These are phyloP conservation scores for Podospora conica DNA, from an alignment of 495 filamentous ascomycete genomes.

Conservation along the genomic window DNA sequence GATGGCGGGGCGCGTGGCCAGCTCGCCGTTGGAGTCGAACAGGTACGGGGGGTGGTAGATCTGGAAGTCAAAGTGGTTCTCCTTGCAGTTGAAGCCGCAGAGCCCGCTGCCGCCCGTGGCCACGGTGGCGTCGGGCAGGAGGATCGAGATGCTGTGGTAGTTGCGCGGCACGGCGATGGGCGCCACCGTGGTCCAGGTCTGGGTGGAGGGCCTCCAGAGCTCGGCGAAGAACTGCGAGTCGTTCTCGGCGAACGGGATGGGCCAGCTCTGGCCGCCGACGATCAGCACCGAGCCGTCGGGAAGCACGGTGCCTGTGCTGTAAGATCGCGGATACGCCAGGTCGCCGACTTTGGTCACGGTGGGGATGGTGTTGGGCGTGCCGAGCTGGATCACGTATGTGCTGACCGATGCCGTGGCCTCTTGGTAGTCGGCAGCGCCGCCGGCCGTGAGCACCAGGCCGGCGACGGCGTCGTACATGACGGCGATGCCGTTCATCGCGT, in stretches of 20 bases:
- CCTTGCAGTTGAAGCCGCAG: conserved; percentile 38
- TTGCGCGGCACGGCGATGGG: conserved; percentile 41
- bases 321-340: background rate
- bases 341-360: background rate
- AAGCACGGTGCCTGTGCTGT: conserved; percentile 45
- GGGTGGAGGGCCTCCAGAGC: conserved; percentile 1
- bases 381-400: conserved; percentile 1
- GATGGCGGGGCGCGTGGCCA: background rate
- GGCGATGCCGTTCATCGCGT: conserved; percentile 35
- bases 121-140: conserved; percentile 52
- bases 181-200: conserved; percentile 36
- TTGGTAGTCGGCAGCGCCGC: conserved; percentile 25
- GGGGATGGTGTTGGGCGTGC: background rate
- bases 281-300: conserved; percentile 54
- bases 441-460: conserved; percentile 61
- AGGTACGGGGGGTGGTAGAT: conserved; percentile 54
- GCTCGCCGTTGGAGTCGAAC: conserved; percentile 21
- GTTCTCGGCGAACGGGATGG: conserved; percentile 46
- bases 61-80: conserved; percentile 55
- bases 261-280: conserved; percentile 46
- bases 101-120: conserved; percentile 52
- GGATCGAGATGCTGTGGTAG: conserved; percentile 53
- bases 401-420: background rate
- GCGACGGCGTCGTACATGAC: conserved; percentile 40
- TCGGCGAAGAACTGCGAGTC: conserved; percentile 34